phyloP scores from a whole-genome alignment of 2,329 filamentous ascomycete genomes.

The Aureobasidium sp. region DNA sequence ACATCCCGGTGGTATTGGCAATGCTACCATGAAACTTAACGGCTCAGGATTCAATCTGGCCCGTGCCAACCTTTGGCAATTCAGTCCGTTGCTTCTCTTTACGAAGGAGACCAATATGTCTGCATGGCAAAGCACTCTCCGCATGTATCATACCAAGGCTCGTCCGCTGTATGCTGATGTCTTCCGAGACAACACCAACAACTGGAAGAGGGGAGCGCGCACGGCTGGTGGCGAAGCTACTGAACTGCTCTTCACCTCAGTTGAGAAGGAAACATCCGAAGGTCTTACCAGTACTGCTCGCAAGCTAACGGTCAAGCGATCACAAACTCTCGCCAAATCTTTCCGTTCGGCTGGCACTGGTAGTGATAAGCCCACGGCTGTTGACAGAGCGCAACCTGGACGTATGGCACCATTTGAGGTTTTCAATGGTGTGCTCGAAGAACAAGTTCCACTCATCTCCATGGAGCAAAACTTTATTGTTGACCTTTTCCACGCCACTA shows the following conservation, averaged over 20 bases:
- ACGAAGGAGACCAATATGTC: conserved; percentile 73
- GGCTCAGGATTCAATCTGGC: conserved; percentile 61
- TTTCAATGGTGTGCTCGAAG: conserved; percentile 72
- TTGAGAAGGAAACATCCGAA: conserved; percentile 68
- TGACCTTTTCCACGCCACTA: conserved; percentile 95
- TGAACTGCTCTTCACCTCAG: conserved; percentile 72
- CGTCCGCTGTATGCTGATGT: conserved; percentile 73
- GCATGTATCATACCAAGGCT: conserved; percentile 72
- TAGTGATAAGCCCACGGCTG: conserved; percentile 46
- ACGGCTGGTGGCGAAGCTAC: conserved; percentile 28
- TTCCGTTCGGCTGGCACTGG: conserved; percentile 55
- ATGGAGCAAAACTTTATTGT: conserved; percentile 96
- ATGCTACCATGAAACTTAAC: conserved; percentile 56
- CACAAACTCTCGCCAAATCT: conserved; percentile 73
- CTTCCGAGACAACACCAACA: conserved; percentile 67
- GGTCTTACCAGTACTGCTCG: conserved; percentile 66
- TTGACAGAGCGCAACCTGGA: conserved; percentile 46
- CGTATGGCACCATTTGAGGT: conserved; percentile 71
- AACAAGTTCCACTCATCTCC: conserved; percentile 73
- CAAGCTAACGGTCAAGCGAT: conserved; percentile 89
- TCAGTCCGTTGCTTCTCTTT: conserved; percentile 81
- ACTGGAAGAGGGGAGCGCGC: conserved; percentile 53
- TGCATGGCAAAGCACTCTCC: conserved; percentile 74
- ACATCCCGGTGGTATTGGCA: conserved; percentile 30
- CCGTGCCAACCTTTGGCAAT: conserved; percentile 74